Conservation (phyloP, 2,329 filamentous ascomycete species). For the Fusarium guadeloupense region DNA sequence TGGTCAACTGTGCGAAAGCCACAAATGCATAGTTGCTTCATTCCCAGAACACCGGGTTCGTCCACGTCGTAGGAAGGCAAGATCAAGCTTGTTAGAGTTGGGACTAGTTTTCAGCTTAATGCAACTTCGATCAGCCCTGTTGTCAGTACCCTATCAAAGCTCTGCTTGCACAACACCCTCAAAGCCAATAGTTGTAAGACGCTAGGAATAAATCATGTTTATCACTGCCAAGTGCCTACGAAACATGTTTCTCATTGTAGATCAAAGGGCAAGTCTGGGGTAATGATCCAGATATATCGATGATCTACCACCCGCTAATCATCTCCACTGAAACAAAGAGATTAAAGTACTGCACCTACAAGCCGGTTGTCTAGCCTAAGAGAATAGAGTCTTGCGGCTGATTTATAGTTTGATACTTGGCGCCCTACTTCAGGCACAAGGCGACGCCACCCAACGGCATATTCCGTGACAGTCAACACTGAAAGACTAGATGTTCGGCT, state of each 20-base stretch:
- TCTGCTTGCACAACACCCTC: background rate
- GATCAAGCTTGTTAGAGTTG: background rate
- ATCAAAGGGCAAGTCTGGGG: background rate
- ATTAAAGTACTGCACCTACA: background rate
- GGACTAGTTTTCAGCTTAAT: background rate
- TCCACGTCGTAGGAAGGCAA: background rate
- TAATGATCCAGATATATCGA: background rate
- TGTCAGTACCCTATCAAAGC: background rate
- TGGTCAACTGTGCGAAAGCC: background rate
- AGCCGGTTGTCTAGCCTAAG: background rate
- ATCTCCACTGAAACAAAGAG: slow-evolving; percentile 18
- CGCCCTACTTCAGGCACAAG: slow-evolving; percentile 20
- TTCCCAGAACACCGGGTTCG: background rate
- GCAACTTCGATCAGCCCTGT: background rate
- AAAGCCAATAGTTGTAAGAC: background rate
- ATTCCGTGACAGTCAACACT: background rate
- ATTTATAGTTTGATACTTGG: slow-evolving; percentile 12
- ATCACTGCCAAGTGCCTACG: background rate
- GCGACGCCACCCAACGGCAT: background rate
- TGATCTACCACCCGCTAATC: background rate
- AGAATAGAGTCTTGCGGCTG: slow-evolving; percentile 19
- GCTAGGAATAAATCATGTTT: background rate
- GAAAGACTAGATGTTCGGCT: background rate
- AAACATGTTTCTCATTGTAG: background rate
- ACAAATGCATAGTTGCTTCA: slow-evolving; percentile 5